Conservation (phyloP, 495 filamentous ascomycete genomes). For the Penicillium dipodomyicola region DNA sequence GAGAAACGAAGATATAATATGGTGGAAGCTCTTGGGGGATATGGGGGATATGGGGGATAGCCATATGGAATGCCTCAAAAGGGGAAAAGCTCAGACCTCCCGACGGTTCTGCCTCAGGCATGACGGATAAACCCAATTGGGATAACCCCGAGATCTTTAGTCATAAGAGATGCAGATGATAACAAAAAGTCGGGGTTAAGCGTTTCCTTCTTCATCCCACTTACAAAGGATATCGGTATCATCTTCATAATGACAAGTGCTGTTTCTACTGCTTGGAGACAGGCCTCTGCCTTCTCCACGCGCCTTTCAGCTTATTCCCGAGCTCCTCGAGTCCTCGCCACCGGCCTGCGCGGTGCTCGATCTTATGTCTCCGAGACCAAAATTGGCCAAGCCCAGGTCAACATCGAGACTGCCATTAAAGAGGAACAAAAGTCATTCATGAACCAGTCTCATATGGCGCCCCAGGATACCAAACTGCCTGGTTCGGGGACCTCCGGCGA, state of each 20-base stretch:
- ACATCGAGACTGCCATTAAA: slow-evolving; percentile 75
- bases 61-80: background rate
- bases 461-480: slow-evolving; percentile 53
- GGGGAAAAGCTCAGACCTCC: slow-evolving; percentile 2
- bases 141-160: slow-evolving; percentile 12
- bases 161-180: slow-evolving; percentile 4
- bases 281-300: slow-evolving; percentile 68
- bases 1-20: background rate
- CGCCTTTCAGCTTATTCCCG: slow-evolving; percentile 50
- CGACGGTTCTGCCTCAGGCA: background rate
- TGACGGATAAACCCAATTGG: slow-evolving; percentile 17
- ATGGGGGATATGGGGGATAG: too few species aligned
- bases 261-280: slow-evolving; percentile 69
- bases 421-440: slow-evolving; percentile 79
- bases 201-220: slow-evolving; percentile 15
- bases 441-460: slow-evolving; percentile 63
- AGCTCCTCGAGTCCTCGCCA: slow-evolving; percentile 44
- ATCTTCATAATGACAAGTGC: slow-evolving; percentile 64
- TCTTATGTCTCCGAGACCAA: slow-evolving; percentile 84
- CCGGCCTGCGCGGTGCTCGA: slow-evolving; percentile 39
- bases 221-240: slow-evolving; percentile 24
- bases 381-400: slow-evolving; percentile 75
- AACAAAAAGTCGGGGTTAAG: slow-evolving; percentile 12
- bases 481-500: slow-evolving; percentile 60
- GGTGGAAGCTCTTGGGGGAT: too few species aligned